Percentiles rank a stretch among this genome's conserved stretches.
Evolutionary conservation across 345 rosid species (phyloP).

Genomic region (Rhodamnia argentea): DNA sequence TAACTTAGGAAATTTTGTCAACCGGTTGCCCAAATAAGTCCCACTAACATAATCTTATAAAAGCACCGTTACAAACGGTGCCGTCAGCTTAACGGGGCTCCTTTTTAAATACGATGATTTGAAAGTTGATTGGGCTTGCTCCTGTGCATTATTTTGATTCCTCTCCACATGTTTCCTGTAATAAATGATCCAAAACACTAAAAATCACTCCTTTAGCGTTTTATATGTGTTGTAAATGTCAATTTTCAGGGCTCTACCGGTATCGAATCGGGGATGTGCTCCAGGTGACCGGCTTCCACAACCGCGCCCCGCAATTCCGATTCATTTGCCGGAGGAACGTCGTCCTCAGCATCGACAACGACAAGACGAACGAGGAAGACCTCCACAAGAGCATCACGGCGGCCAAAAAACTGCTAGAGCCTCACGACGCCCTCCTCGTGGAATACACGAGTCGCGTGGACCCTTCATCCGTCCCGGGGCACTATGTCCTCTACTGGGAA

Average conservation of each 20-base stretch:
- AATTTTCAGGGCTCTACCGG: conserved; percentile 27
- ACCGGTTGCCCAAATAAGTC: no score
- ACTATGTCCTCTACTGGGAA: conserved; percentile 60
- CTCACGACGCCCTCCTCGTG: conserved; percentile 31
- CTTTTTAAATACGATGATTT: background rate
- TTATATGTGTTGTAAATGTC: background rate
- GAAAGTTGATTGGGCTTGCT: background rate
- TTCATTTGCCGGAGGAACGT: conserved; percentile 63
- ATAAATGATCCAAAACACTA: background rate
- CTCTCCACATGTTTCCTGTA: background rate
- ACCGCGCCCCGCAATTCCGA: conserved; percentile 51
- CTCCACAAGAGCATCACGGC: conserved; percentile 40
- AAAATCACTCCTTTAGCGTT: background rate
- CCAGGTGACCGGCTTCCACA: conserved; percentile 50
- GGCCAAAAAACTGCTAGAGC: conserved; percentile 44
- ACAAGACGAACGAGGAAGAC: conserved; percentile 62
- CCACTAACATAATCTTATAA: no score
- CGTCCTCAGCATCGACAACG: conserved; percentile 53
- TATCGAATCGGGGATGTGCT: conserved; percentile 62
- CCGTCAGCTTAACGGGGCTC: no score
- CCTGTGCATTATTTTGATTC: background rate
- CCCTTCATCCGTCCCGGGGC: conserved; percentile 47
- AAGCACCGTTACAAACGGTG: no score
- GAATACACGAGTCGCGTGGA: conserved; percentile 61
- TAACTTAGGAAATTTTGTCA: no score